phyloP scores from a whole-genome alignment of 2,329 filamentous ascomycete species.

The Penicillium sp. region DNA sequence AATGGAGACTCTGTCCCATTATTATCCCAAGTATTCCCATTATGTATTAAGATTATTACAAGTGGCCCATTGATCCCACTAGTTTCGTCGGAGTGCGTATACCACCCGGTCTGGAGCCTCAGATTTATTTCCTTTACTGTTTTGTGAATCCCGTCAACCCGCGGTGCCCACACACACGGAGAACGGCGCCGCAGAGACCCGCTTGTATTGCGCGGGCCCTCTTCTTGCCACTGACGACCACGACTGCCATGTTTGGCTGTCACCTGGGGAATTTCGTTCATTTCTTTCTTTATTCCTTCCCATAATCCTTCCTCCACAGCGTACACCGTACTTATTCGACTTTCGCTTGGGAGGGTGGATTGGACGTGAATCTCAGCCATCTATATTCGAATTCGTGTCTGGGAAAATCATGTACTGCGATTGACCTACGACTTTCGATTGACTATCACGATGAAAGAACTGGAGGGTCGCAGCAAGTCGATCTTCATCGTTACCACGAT shows the following conservation, averaged over 20 bases:
- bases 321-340: not conserved
- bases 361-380: not conserved
- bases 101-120: slow-evolving; percentile 6
- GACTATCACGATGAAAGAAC: slow-evolving; percentile 25
- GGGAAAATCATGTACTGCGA: slow-evolving; percentile 1
- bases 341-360: not conserved
- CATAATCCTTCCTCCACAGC: too few species aligned
- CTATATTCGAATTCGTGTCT: not conserved
- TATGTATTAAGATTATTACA: not conserved
- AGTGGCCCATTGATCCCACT: slow-evolving; percentile 7
- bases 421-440: not conserved
- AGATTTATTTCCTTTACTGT: not conserved
- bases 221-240: slow-evolving; percentile 17
- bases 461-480: slow-evolving; percentile 34
- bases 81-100: not conserved
- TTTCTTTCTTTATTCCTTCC: slow-evolving; percentile 1
- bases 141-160: not conserved
- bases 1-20: not conserved
- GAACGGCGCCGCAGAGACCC: slow-evolving; percentile 7
- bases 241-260: slow-evolving; percentile 16
- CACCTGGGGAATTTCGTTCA: slow-evolving; percentile 1
- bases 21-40: not conserved
- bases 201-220: slow-evolving; percentile 3
- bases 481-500: slow-evolving; percentile 37
- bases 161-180: slow-evolving; percentile 9